These are phyloP conservation scores for Panicum virgatum DNA, from an alignment of 202 grass and related monocot genomes.

Conservation along the genomic window DNA sequence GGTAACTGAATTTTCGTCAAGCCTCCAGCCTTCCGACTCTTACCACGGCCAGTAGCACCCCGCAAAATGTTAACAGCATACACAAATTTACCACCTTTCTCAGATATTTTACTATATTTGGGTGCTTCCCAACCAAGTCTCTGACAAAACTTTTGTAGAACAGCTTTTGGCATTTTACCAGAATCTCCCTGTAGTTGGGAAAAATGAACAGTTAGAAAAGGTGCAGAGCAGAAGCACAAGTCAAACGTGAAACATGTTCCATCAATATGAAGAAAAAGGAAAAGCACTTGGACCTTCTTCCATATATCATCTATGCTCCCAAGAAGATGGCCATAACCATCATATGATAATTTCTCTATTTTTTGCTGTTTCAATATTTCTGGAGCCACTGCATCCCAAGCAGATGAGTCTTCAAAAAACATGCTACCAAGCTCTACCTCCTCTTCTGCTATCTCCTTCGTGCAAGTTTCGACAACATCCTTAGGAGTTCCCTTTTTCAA, in stretches of 20 bases:
- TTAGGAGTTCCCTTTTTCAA: slow-evolving; percentile 44
- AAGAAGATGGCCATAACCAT: slow-evolving; percentile 70
- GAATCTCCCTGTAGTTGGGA: slow-evolving; percentile 66
- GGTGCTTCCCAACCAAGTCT: slow-evolving; percentile 96
- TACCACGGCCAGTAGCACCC: slow-evolving; percentile 81
- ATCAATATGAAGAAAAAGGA: slow-evolving; percentile 27
- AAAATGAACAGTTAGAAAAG: slow-evolving; percentile 35
- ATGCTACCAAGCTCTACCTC: slow-evolving; percentile 79
- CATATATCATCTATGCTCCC: slow-evolving; percentile 95
- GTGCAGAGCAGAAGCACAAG: slow-evolving; percentile 25
- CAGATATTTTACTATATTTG: slow-evolving; percentile 84
- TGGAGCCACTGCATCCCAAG: slow-evolving; percentile 51
- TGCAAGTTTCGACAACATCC: slow-evolving; percentile 38
- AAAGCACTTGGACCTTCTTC: slow-evolving; percentile 70
- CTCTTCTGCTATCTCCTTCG: slow-evolving; percentile 58
- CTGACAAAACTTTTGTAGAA: slow-evolving; percentile 90
- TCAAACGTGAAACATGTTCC: slow-evolving; percentile 28
- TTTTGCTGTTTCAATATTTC: slow-evolving; percentile 66
- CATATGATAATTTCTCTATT: slow-evolving; percentile 64
- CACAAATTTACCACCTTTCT: slow-evolving; percentile 72
- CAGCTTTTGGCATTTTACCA: slow-evolving; percentile 76
- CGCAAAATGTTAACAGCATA: slow-evolving; percentile 88
- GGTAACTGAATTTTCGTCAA: slow-evolving; percentile 81
- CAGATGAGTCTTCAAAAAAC: slow-evolving; percentile 82
- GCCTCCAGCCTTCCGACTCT: slow-evolving; percentile 92